Percentiles rank a stretch among this genome's conserved stretches.
phyloP scores from a whole-genome alignment of 257 asterid species.

The Ilex asprella region DNA sequence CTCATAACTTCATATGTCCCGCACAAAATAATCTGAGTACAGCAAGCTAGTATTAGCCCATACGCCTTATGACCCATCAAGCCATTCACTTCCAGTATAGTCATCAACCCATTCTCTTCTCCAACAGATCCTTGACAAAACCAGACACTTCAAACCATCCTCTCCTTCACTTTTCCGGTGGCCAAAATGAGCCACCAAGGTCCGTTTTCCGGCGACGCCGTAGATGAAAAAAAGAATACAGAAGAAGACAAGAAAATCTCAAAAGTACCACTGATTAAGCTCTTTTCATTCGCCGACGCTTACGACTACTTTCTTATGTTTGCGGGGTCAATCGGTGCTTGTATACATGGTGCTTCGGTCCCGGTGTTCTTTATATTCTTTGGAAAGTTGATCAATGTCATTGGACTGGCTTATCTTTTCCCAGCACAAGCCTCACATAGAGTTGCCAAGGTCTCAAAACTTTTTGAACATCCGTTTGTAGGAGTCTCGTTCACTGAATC shows the following conservation, averaged over 20 bases:
- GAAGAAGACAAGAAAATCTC: neutral
- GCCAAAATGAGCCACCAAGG: too few relatives aligned
- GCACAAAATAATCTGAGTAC: too few relatives aligned
- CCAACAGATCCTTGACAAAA: too few relatives aligned
- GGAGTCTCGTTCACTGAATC: too few relatives aligned
- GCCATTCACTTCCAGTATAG: too few relatives aligned
- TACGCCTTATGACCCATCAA: too few relatives aligned
- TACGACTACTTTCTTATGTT: slow-evolving; percentile 72
- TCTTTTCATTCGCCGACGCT: slow-evolving; percentile 68
- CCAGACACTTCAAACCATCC: too few relatives aligned
- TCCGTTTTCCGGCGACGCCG: neutral
- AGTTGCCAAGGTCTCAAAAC: slow-evolving; percentile 53
- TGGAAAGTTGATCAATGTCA: slow-evolving; percentile 74
- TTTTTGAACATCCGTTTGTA: too few relatives aligned
- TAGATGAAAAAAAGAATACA: neutral
- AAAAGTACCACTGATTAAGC: slow-evolving; percentile 41
- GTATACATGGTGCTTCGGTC: slow-evolving; percentile 91
- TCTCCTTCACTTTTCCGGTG: too few relatives aligned
- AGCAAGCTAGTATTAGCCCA: too few relatives aligned
- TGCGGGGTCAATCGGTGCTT: slow-evolving; percentile 74
- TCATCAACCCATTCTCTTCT: too few relatives aligned
- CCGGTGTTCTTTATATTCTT: slow-evolving; percentile 96
- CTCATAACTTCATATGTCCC: too few relatives aligned
- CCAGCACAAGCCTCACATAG: slow-evolving; percentile 75
- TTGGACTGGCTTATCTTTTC: slow-evolving; percentile 82